Conservation (phyloP, 1,139 yeast genomes). For the Geotrichum fermentans region DNA sequence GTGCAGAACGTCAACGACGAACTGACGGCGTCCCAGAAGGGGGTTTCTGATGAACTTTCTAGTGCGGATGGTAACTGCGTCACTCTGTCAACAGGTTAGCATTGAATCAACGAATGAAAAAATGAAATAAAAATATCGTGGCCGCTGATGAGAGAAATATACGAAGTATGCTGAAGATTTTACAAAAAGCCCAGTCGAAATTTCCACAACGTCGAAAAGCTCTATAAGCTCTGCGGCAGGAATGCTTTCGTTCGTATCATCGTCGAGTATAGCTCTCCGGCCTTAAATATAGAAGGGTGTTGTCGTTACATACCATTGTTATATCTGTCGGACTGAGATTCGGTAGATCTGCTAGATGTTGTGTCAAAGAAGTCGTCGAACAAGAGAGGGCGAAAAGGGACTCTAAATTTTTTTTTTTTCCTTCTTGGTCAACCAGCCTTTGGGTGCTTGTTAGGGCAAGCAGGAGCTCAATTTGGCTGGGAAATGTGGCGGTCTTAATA, state of each 20-base stretch:
- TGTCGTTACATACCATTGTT: constrained; percentile 15
- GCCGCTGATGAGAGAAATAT: too few species aligned
- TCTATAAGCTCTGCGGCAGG: too few species aligned
- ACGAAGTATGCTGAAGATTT: too few species aligned
- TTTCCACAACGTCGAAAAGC: too few species aligned
- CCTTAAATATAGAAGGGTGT: neutral
- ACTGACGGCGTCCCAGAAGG: constrained; percentile 98
- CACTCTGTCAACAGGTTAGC: constrained; percentile 56
- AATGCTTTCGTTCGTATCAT: too few species aligned
- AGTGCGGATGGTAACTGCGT: constrained; percentile 99
- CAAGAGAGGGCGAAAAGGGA: constrained; percentile 12
- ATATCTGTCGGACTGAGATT: constrained; percentile 15
- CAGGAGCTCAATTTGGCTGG: neutral
- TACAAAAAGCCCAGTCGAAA: too few species aligned
- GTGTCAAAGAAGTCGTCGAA: constrained; percentile 19
- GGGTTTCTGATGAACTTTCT: constrained; percentile 99
- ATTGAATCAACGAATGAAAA: too few species aligned
- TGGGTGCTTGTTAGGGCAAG: neutral
- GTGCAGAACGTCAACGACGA: constrained; percentile 98
- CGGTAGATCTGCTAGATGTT: constrained; percentile 17
- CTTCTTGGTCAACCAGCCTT: neutral
- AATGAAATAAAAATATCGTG: too few species aligned
- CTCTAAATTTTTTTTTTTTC: constrained; percentile 12
- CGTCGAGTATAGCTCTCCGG: too few species aligned
- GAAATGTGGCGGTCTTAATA: neutral